These are phyloP conservation scores for Pichia paraexigua DNA, from an alignment of 805 yeast species.

Conservation along the genomic window DNA sequence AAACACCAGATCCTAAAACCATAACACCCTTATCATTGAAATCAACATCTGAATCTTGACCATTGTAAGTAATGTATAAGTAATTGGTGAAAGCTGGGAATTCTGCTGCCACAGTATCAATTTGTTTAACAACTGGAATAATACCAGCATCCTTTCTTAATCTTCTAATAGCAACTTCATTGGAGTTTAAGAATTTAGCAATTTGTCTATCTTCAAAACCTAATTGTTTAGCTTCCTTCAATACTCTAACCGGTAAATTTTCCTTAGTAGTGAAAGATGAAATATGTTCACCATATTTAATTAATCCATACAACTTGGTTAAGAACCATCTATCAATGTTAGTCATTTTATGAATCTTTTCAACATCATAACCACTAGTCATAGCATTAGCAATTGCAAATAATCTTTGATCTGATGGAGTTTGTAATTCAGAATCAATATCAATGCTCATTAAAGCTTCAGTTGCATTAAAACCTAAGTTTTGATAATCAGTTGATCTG, in stretches of 20 bases:
- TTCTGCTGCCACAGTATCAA: conserved; percentile 98
- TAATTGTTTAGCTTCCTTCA: conserved; percentile 87
- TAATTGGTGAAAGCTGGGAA: conserved; percentile 96
- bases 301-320: conserved; percentile 71
- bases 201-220: conserved; percentile 97
- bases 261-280: conserved; percentile 48
- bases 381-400: conserved; percentile 96
- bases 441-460: conserved; percentile 83
- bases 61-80: conserved; percentile 90
- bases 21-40: conserved; percentile 90
- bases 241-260: conserved; percentile 50
- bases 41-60: conserved; percentile 76
- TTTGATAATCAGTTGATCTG: conserved; percentile 91
- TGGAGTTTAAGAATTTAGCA: conserved; percentile 79
- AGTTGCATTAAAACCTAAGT: conserved; percentile 86
- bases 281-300: conserved; percentile 60
- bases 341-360: conserved; percentile 84
- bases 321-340: conserved; percentile 96
- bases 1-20: conserved; percentile 97
- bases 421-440: conserved; percentile 85
- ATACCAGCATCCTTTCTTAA: conserved; percentile 81
- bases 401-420: conserved; percentile 95
- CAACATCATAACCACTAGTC: conserved; percentile 81
- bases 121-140: conserved; percentile 89
- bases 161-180: conserved; percentile 88